phyloP scores from a whole-genome alignment of 371 early-diverging fungal species.

The Nosema granulosis region DNA sequence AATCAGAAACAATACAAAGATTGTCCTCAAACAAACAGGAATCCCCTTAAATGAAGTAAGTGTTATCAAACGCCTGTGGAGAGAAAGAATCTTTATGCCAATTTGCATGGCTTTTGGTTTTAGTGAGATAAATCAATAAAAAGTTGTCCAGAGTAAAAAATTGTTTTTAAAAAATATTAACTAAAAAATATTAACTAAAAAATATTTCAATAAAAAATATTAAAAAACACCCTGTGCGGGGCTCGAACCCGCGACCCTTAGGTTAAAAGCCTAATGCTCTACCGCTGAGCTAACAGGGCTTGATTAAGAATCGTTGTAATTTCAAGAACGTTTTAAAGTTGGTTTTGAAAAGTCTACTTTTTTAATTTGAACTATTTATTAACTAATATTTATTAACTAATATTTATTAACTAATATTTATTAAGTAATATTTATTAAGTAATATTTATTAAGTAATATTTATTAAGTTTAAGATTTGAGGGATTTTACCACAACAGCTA shows the following conservation, averaged over 20 bases:
- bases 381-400: no score
- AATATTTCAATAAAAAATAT: neutral
- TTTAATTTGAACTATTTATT: no score
- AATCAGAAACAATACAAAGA: constrained; percentile 26
- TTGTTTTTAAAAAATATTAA: constrained; percentile 8
- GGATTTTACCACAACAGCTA: constrained; percentile 6
- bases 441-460: no score
- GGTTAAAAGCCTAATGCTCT: constrained; percentile 38
- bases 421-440: no score
- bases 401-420: no score
- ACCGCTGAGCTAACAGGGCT: constrained; percentile 37
- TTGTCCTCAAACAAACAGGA: constrained; percentile 21
- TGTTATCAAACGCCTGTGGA: constrained; percentile 36
- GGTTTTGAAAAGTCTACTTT: no score
- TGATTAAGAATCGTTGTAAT: no score
- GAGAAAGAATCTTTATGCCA: constrained; percentile 30
- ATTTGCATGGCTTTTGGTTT: constrained; percentile 48
- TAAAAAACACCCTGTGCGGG: constrained; percentile 33
- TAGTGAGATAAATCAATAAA: no score
- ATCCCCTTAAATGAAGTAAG: constrained; percentile 37
- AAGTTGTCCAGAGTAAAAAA: no score
- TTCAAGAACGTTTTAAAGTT: no score
- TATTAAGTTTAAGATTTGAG: no score
- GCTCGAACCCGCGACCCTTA: constrained; percentile 35
- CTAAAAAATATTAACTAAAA: neutral